phyloP scores from a whole-genome alignment of 1,284 basidiomycete genomes.

The Fomitiporia mediterranea region DNA sequence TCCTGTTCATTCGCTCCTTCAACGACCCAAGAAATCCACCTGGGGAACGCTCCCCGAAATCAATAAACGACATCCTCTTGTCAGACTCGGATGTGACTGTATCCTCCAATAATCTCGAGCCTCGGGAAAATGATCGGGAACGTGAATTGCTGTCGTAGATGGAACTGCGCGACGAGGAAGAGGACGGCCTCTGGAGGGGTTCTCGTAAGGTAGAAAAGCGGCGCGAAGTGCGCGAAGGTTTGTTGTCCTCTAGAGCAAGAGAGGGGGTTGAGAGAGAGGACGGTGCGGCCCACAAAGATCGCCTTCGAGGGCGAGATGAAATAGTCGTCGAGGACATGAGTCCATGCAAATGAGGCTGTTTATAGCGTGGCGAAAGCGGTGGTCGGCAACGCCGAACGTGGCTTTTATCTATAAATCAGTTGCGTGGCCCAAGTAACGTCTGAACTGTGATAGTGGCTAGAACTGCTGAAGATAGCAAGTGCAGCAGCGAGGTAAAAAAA shows the following conservation, averaged over 20 bases:
- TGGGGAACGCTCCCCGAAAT: conserved; percentile 5
- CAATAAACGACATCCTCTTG: conserved; percentile 16
- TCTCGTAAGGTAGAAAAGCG: conserved; percentile 9
- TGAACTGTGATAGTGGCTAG: not conserved
- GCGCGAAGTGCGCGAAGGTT: not conserved
- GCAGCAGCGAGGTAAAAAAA: not conserved
- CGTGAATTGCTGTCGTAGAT: conserved; percentile 4
- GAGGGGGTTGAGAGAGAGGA: conserved; percentile 15
- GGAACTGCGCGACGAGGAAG: not conserved
- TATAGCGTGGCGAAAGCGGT: not conserved
- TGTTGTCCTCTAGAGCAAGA: not conserved
- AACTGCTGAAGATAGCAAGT: not conserved
- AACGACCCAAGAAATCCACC: conserved; percentile 10
- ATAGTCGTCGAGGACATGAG: conserved; percentile 6
- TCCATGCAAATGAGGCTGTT: conserved; percentile 2
- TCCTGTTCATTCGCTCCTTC: conserved; percentile 16
- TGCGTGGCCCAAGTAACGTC: not conserved
- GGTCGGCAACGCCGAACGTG: not conserved
- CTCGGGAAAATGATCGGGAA: conserved; percentile 7
- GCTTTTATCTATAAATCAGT: not conserved
- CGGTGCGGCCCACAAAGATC: conserved; percentile 3
- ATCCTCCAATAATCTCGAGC: conserved; percentile 13
- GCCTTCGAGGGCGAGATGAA: conserved; percentile 4
- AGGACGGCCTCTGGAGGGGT: conserved; percentile 1
- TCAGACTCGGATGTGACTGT: not conserved